Evolutionary conservation across 805 yeast species (phyloP), one percentile per base, ranked within the genome.

Genomic region (Pichia rugopelliculosa): DNA sequence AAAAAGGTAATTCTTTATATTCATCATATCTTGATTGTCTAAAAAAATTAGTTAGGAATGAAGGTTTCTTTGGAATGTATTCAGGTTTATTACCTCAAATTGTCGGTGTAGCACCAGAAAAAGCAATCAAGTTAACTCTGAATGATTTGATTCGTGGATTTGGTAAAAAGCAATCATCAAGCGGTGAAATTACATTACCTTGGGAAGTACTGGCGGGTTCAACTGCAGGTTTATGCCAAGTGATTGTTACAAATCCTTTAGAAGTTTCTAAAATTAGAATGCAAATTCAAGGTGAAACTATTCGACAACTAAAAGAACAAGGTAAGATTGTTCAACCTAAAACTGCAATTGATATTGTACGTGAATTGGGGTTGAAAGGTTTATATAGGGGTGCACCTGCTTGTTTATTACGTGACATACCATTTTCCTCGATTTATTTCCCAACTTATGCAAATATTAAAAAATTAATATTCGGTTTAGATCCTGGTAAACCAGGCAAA

Each of bases 71-170:
- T 57, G 98, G 98, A 9, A 75, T 91, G 49, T 91, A 91, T 67
- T 84, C 96, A 6, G 99, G 99, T 46, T 72, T 91, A 44, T 86
- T 87, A 10, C 97, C 98, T 17, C 98, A 93, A 68, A 72, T 91
- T 59, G 80, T 93, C 42, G 99, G 99, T 56, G 98, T 91, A 44
- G 98, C 98, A 0, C 99, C 99, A 2, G 99, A 91, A 66, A 91
- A 91, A 72, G 98, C 98, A 39, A 91, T 91, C 60, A 91, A 91
- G 69, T 77, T 91, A 55, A 90, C 98, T 0, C 95, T 91, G 36
- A 91, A 91, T 67, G 99, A 91, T 64, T 70, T 86, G 48, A 82
- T 89, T 49, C 78, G 98, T 59, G 81, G 82, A 25, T 73, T 79
- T 46, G 81, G 91, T 53, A 75, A 87, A 34, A 62, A 64, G 20